These are phyloP conservation scores for Rosa multiflora DNA, from an alignment of 306 rosid species.

Conservation along the genomic window DNA sequence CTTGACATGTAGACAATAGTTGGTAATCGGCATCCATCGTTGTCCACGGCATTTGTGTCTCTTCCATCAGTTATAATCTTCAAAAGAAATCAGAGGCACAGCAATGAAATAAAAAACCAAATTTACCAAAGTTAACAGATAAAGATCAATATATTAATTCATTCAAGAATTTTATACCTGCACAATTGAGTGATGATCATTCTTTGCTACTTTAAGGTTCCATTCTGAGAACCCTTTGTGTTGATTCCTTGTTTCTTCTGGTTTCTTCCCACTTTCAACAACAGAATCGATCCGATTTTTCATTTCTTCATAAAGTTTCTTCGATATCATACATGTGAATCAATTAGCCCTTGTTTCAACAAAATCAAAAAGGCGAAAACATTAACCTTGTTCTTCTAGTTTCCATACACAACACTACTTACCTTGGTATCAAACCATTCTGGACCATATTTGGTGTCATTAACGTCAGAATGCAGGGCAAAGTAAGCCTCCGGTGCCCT, in stretches of 20 bases:
- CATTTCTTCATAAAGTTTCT: slow-evolving; percentile 77
- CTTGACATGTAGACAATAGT: slow-evolving; percentile 64
- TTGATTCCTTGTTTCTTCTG: slow-evolving; percentile 32
- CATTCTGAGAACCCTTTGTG: slow-evolving; percentile 61
- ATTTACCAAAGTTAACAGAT: too few species aligned
- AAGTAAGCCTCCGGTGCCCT: slow-evolving; percentile 62
- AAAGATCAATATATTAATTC: not conserved
- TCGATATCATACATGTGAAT: not conserved
- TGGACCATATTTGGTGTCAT: slow-evolving; percentile 1
- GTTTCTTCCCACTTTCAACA: slow-evolving; percentile 37
- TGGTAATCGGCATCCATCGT: slow-evolving; percentile 47
- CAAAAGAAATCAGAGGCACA: not conserved
- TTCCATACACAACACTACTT: not conserved
- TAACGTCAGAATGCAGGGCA: slow-evolving; percentile 19
- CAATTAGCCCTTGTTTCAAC: not conserved
- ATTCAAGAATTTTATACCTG: slow-evolving; percentile 32
- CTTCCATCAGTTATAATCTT: slow-evolving; percentile 63
- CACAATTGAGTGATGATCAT: slow-evolving; percentile 63
- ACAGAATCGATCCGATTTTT: slow-evolving; percentile 42
- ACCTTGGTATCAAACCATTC: slow-evolving; percentile 25
- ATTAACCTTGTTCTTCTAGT: not conserved
- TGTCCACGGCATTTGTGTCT: slow-evolving; percentile 39
- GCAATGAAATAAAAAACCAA: not conserved
- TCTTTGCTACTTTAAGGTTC: slow-evolving; percentile 46
- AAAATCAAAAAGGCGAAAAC: not conserved